phyloP scores from a whole-genome alignment of 768 basidiomycete genomes.

The Agrocybe praecox region DNA sequence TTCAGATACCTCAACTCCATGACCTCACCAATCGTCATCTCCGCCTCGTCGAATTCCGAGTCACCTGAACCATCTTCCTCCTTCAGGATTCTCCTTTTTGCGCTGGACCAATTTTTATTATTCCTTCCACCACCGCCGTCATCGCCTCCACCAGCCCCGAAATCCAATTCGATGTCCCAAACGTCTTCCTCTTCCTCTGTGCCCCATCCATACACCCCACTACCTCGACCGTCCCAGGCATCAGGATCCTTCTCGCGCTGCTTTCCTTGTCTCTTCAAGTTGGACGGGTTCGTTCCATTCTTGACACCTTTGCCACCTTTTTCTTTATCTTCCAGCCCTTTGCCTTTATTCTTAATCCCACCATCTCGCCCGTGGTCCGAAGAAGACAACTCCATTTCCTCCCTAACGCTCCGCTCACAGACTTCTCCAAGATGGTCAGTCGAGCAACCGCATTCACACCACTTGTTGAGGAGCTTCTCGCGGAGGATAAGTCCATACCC shows the following conservation, averaged over 20 bases:
- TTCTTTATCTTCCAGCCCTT: not conserved
- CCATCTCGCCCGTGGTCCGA: constrained; percentile 16
- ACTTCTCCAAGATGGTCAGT: constrained; percentile 80
- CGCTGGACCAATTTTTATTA: not conserved
- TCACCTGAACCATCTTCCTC: not conserved
- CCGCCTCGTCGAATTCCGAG: constrained; percentile 33
- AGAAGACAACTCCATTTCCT: constrained; percentile 52
- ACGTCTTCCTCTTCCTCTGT: constrained; percentile 77
- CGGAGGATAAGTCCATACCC: constrained; percentile 71
- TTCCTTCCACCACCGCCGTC: constrained; percentile 40
- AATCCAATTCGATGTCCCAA: constrained; percentile 74
- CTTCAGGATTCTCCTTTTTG: not conserved
- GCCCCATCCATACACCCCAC: constrained; percentile 73
- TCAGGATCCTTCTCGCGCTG: constrained; percentile 45
- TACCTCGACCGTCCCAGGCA: constrained; percentile 73
- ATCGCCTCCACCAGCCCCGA: constrained; percentile 54
- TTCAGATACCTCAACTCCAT: constrained; percentile 75
- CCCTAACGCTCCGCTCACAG: constrained; percentile 70
- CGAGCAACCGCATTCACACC: constrained; percentile 83
- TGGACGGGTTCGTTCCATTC: constrained; percentile 11
- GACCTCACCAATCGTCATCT: constrained; percentile 72
- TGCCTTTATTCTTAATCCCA: not conserved
- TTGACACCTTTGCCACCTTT: not conserved
- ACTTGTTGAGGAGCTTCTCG: constrained; percentile 73
- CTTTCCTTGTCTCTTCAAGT: constrained; percentile 53